Conservation (phyloP, 345 rosid species). For the Cardiospermum halicacabum region DNA sequence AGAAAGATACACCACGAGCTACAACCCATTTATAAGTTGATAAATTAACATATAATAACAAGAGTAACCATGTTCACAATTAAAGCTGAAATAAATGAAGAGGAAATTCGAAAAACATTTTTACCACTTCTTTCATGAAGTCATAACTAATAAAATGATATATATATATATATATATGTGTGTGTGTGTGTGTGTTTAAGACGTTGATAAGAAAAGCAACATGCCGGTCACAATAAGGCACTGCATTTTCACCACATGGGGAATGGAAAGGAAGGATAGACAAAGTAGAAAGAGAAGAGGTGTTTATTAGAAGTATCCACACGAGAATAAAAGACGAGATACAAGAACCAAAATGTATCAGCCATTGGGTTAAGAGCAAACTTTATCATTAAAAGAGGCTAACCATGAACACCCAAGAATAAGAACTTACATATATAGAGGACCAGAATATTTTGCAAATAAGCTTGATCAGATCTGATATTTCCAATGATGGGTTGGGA, state of each 20-base stretch:
- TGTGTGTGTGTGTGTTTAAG: no score
- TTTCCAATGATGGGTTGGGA: slow-evolving; percentile 69
- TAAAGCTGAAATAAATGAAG: background rate
- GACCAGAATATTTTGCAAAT: slow-evolving; percentile 99
- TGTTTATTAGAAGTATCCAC: background rate
- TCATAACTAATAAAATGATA: no score
- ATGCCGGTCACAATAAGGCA: background rate
- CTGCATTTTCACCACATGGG: background rate
- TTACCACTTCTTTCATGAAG: no score
- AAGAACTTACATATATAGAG: slow-evolving; percentile 79
- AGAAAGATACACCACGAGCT: background rate
- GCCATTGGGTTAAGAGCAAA: background rate
- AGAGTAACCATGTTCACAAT: background rate
- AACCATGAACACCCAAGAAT: background rate
- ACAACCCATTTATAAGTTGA: background rate
- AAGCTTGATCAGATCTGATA: slow-evolving; percentile 91
- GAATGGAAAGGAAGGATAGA: background rate
- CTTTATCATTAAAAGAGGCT: background rate
- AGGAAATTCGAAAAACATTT: background rate
- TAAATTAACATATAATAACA: background rate
- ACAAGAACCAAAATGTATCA: background rate
- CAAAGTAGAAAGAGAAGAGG: background rate
- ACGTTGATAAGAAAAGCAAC: background rate
- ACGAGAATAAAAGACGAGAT: background rate
- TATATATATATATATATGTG: no score